Conservation (phyloP, 1,284 basidiomycete species). For the Ustilago esculenta region DNA sequence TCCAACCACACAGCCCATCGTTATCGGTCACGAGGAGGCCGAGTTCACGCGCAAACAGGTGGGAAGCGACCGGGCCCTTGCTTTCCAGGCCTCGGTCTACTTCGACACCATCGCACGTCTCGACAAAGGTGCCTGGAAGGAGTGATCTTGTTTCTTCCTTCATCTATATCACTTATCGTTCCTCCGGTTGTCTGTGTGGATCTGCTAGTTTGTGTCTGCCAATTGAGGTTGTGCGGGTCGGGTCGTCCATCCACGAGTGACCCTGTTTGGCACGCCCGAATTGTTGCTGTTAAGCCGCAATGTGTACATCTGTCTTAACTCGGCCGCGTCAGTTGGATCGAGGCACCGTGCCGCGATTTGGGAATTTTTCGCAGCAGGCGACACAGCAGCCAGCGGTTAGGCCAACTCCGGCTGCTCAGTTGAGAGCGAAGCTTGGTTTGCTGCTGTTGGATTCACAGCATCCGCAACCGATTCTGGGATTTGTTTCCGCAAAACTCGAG, state of each 20-base stretch:
- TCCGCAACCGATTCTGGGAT: not conserved
- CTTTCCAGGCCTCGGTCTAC: constrained; percentile 60
- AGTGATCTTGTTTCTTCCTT: constrained; percentile 7
- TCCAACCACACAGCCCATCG: constrained; percentile 28
- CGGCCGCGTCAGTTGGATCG: constrained; percentile 1
- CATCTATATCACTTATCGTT: too few species aligned
- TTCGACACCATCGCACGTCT: constrained; percentile 54
- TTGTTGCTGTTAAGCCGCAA: too few species aligned
- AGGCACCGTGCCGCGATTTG: not conserved
- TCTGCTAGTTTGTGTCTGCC: too few species aligned
- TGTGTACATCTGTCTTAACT: too few species aligned
- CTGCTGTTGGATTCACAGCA: too few species aligned
- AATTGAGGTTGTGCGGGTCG: too few species aligned
- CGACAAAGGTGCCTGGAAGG: constrained; percentile 55
- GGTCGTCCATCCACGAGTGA: too few species aligned
- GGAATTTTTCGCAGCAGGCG: not conserved
- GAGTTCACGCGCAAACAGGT: constrained; percentile 54
- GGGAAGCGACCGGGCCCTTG: constrained; percentile 51
- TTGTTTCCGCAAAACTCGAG: not conserved
- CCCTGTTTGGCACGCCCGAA: too few species aligned
- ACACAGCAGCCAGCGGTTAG: not conserved
- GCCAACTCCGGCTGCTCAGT: too few species aligned
- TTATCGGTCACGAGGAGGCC: constrained; percentile 58
- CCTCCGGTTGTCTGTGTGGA: too few species aligned
- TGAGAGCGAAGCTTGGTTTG: too few species aligned